A percentile compares a stretch with the other conserved stretches of the same genome.
phyloP scores from a whole-genome alignment of 2,329 filamentous ascomycete species.

The Myriosclerotinia curreyana region DNA sequence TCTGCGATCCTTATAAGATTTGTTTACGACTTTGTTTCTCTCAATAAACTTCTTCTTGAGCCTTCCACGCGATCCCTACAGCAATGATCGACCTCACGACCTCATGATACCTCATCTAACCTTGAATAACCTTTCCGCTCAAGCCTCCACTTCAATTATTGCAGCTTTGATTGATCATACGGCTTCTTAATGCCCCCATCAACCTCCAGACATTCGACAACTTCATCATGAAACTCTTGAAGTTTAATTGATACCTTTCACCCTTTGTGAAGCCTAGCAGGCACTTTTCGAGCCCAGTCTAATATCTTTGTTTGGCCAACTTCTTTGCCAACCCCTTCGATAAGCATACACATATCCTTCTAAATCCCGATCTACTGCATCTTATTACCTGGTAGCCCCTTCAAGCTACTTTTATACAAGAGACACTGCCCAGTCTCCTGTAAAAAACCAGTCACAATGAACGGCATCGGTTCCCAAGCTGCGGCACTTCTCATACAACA shows the following conservation, averaged over 20 bases:
- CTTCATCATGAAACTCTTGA: not conserved
- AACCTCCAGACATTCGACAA: not conserved
- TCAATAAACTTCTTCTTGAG: too few species aligned
- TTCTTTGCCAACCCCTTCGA: not conserved
- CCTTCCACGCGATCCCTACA: too few species aligned
- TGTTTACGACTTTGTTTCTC: not conserved
- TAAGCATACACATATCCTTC: not conserved
- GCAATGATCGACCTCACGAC: too few species aligned
- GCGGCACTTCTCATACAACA: not conserved
- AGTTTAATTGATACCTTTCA: too few species aligned
- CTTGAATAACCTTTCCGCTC: not conserved
- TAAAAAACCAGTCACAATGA: not conserved
- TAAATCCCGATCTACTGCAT: not conserved
- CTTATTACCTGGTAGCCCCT: not conserved
- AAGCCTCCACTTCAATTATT: not conserved
- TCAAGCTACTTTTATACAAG: not conserved
- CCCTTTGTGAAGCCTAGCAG: too few species aligned
- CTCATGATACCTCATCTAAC: too few species aligned
- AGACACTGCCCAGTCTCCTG: not conserved
- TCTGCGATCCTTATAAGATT: too few species aligned
- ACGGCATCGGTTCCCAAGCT: not conserved
- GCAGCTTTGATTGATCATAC: not conserved
- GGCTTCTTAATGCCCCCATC: not conserved
- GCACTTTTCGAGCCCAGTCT: not conserved
- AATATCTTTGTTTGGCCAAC: not conserved